phyloP scores from a whole-genome alignment of 352 stramenopile genomes.

The Pythium folliculosum region DNA sequence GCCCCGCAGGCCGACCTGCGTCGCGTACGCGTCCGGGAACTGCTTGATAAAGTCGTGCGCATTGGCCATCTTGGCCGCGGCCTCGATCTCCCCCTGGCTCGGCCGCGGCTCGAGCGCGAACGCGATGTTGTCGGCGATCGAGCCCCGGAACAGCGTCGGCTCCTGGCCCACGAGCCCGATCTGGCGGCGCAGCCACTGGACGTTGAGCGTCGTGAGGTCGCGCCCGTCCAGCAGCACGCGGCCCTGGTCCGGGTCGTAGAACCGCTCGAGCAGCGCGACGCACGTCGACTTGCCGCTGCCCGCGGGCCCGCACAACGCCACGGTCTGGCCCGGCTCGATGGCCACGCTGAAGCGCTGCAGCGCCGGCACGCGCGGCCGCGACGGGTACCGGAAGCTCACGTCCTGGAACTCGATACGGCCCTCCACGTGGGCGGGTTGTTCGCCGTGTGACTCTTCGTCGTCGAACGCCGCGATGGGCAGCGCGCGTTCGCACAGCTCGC shows the following conservation, averaged over 20 bases:
- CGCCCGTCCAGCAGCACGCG: not conserved
- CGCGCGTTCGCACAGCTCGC: not conserved
- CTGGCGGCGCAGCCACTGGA: constrained; percentile 3
- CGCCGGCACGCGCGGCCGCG: not conserved
- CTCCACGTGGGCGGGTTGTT: not conserved
- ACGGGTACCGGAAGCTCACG: not conserved
- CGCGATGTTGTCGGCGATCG: constrained; percentile 5
- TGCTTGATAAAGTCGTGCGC: not conserved
- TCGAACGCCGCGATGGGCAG: not conserved
- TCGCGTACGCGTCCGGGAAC: constrained; percentile 38
- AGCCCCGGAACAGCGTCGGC: constrained; percentile 1
- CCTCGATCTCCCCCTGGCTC: constrained; percentile 32
- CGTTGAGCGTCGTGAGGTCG: not conserved
- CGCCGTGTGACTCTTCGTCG: not conserved
- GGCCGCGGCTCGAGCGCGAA: constrained; percentile 36
- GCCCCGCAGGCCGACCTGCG: constrained; percentile 28
- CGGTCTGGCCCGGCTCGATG: constrained; percentile 1
- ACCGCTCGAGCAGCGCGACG: constrained; percentile 3
- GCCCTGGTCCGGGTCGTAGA: constrained; percentile 2
- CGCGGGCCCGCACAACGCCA: not conserved
- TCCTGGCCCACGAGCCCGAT: constrained; percentile 8
- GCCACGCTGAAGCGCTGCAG: not conserved
- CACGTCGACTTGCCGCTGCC: constrained; percentile 10
- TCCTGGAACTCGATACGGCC: constrained; percentile 5
- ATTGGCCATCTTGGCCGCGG: constrained; percentile 14